These are phyloP conservation scores for Hsuehochloa calcarea DNA, from an alignment of 176 grass and related monocot species.

Conservation along the genomic window DNA sequence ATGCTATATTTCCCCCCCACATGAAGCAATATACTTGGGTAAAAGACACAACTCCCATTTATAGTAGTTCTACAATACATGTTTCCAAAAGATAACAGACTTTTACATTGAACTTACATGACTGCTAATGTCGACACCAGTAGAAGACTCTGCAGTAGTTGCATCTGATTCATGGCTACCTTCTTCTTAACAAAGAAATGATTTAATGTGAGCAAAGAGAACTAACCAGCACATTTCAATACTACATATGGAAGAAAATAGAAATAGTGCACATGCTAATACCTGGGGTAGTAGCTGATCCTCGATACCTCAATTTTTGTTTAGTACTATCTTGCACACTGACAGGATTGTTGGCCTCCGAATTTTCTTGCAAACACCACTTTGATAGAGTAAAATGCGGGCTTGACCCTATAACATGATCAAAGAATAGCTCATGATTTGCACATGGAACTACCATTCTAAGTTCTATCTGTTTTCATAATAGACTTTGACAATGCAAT, in stretches of 20 bases:
- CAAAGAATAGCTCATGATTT: slow-evolving; percentile 8
- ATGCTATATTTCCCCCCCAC: neutral
- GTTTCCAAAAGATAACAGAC: neutral
- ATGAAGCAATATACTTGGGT: neutral
- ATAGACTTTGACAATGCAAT: neutral
- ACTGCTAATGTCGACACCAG: slow-evolving; percentile 7
- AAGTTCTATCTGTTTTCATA: neutral
- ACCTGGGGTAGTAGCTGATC: slow-evolving; percentile 41
- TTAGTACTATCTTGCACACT: slow-evolving; percentile 13
- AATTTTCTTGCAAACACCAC: slow-evolving; percentile 56
- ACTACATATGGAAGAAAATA: slow-evolving; percentile 25
- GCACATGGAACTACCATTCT: neutral
- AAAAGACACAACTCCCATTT: neutral
- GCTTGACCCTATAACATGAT: slow-evolving; percentile 49
- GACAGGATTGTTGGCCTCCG: slow-evolving; percentile 12
- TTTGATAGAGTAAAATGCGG: slow-evolving; percentile 64
- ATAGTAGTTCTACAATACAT: neutral
- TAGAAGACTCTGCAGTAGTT: slow-evolving; percentile 28
- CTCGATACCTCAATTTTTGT: slow-evolving; percentile 64
- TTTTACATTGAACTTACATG: slow-evolving; percentile 51
- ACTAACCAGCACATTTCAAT: slow-evolving; percentile 7
- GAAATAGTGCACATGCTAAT: slow-evolving; percentile 27
- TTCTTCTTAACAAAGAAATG: slow-evolving; percentile 32
- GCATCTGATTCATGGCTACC: slow-evolving; percentile 29
- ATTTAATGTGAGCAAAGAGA: slow-evolving; percentile 6